phyloP scores from a whole-genome alignment of 495 filamentous ascomycete species.

The Aspergillus ellipticus region DNA sequence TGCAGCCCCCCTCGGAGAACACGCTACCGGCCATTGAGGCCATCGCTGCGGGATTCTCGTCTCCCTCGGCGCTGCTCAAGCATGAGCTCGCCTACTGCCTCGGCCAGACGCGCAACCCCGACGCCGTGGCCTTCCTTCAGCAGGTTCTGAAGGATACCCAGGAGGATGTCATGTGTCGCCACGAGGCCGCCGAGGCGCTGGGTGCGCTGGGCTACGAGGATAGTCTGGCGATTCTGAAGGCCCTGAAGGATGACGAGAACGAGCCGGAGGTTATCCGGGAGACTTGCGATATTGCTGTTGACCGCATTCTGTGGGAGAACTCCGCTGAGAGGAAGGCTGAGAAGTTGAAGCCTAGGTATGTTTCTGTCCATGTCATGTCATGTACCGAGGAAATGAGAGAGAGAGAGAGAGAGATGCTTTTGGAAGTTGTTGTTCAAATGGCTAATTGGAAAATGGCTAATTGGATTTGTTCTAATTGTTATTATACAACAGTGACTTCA shows the following conservation, averaged over 20 bases:
- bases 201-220: constrained; percentile 75
- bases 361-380: neutral
- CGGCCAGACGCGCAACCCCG: constrained; percentile 76
- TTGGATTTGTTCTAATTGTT: constrained; percentile 9
- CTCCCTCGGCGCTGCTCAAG: constrained; percentile 81
- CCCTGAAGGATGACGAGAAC: constrained; percentile 63
- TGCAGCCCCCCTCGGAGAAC: constrained; percentile 56
- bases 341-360: constrained; percentile 72
- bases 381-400: too few relatives aligned
- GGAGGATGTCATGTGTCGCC: constrained; percentile 92
- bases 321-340: constrained; percentile 67
- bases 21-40: constrained; percentile 79
- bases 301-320: constrained; percentile 89
- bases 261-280: constrained; percentile 81
- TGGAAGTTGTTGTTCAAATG: too few relatives aligned
- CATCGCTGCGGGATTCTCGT: constrained; percentile 83
- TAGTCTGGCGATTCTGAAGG: constrained; percentile 67
- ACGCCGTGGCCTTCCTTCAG: constrained; percentile 69
- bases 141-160: constrained; percentile 69
- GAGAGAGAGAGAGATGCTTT: too few relatives aligned
- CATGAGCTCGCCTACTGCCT: constrained; percentile 98
- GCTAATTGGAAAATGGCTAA: neutral
- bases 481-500: constrained; percentile 88
- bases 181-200: constrained; percentile 94
- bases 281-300: constrained; percentile 95